These are phyloP conservation scores for Trypanosoma lewisi DNA, from an alignment of 208 protist genomes.

Conservation along the genomic window DNA sequence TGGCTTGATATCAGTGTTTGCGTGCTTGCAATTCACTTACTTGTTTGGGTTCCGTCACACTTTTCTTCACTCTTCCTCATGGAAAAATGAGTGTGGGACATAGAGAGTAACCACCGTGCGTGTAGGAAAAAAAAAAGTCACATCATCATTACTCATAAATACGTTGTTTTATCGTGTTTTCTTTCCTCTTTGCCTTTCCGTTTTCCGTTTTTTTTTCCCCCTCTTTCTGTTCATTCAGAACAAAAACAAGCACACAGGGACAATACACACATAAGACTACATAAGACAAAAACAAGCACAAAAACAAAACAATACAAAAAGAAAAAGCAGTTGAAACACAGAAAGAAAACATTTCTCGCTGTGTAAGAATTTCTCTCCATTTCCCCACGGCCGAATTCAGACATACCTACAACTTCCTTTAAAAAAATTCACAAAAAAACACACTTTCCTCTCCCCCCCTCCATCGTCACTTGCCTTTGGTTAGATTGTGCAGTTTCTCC, in stretches of 20 bases:
- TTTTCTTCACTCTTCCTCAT: too few species aligned
- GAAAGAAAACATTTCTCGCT: too few species aligned
- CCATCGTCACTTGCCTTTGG: constrained; percentile 16
- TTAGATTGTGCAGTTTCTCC: constrained; percentile 41
- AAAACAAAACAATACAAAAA: constrained; percentile 9
- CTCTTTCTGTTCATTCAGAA: background rate
- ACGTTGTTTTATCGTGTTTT: too few species aligned
- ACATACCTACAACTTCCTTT: background rate
- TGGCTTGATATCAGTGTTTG: too few species aligned
- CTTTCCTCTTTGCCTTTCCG: background rate
- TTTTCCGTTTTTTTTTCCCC: background rate
- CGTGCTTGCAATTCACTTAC: too few species aligned
- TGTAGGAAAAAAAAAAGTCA: background rate
- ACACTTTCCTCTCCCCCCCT: background rate
- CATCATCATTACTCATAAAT: background rate
- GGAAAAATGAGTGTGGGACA: too few species aligned
- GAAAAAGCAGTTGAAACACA: constrained; percentile 21
- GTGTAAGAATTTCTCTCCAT: too few species aligned
- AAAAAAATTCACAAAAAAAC: constrained; percentile 1
- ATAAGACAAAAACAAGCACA: constrained; percentile 11
- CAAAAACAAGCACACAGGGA: background rate
- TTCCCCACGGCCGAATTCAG: background rate
- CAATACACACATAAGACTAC: background rate
- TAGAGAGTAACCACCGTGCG: background rate
- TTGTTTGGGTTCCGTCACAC: too few species aligned